Conservation (phyloP, 176 grass and related monocot species). For the Poa annua region DNA sequence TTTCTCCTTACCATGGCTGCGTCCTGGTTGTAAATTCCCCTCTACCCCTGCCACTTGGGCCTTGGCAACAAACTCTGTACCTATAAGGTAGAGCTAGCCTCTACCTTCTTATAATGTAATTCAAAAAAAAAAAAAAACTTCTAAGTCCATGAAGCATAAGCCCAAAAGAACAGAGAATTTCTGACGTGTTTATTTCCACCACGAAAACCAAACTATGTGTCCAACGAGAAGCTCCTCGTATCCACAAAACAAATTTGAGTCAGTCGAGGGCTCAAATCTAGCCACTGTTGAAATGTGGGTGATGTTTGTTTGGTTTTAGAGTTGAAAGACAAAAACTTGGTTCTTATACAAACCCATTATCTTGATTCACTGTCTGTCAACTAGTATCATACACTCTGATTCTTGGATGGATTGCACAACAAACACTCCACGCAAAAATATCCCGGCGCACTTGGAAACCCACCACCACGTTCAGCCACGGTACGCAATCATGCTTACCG, state of each 20-base stretch:
- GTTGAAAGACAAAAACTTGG: not conserved
- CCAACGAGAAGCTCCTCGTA: not conserved
- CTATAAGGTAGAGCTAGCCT: too few species aligned
- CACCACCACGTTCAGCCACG: conserved; percentile 26
- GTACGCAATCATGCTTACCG: not conserved
- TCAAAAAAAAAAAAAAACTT: too few species aligned
- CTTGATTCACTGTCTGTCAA: not conserved
- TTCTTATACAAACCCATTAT: not conserved
- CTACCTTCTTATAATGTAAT: too few species aligned
- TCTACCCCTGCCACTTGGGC: too few species aligned
- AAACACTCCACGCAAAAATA: not conserved
- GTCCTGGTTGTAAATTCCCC: too few species aligned
- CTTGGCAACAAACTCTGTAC: too few species aligned
- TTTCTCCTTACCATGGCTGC: too few species aligned
- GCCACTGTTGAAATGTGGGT: not conserved
- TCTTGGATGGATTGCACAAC: not conserved
- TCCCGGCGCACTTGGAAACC: not conserved
- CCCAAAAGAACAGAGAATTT: not conserved
- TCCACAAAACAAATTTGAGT: not conserved
- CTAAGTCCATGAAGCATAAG: not conserved
- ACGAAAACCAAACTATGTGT: not conserved
- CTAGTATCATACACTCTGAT: not conserved
- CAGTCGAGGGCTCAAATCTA: not conserved
- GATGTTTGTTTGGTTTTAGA: not conserved
- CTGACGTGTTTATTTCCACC: not conserved